Evolutionary conservation across 2,329 filamentous ascomycete genomes (phyloP), one percentile per base, ranked within the genome.

Genomic region (Sporothrix curviconia): DNA sequence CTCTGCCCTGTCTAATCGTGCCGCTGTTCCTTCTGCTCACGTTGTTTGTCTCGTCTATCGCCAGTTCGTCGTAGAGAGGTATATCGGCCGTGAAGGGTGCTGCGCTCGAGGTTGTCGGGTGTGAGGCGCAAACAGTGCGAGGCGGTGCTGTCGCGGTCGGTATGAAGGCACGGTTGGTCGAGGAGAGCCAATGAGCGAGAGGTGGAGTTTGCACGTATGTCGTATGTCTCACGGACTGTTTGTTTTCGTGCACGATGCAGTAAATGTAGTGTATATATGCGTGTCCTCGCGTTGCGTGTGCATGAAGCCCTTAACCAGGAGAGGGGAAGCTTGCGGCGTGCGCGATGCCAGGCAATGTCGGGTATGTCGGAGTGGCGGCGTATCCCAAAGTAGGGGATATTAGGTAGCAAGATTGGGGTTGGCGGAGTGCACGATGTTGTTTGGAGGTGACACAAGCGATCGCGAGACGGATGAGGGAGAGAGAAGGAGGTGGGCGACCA

Each of bases 241-340:
- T 28, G 12, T 47, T 17, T 17, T 28, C 25, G 40, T 40, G 22
- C 28, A 40, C n/a, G n/a, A n/a, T n/a, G n/a, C n/a, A n/a, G n/a
- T 52, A 24, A 14, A 50, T 14, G 28, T 36, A 24, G 9, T 46
- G 3, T 14, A 28, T 37, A 24, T 50, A 32, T 37, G 24, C 37
- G 47, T 52, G n/a, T n/a, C n/a, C 49, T 52, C 34, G 49, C 24
- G 37, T 32, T n/a, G n/a, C n/a, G n/a, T 52, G 49, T 32, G 49
- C 25, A 42, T 52, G 36, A 42, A 52, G 17, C 9, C 24, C 36
- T 40, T 17, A 8, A 19, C 47, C 6, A 14, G 22, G 47, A n/a
- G 34, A 19, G 19, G 17, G 15, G 34, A 22, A 25, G 47, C 34
- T 51, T 6, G 28, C 24, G 15, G 30, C 30, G 28, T 11, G 28